Percentiles rank a stretch among this genome's conserved stretches.
These are phyloP conservation scores for Fusarium sp. DNA, from an alignment of 2,329 filamentous ascomycete genomes.

Conservation along the genomic window DNA sequence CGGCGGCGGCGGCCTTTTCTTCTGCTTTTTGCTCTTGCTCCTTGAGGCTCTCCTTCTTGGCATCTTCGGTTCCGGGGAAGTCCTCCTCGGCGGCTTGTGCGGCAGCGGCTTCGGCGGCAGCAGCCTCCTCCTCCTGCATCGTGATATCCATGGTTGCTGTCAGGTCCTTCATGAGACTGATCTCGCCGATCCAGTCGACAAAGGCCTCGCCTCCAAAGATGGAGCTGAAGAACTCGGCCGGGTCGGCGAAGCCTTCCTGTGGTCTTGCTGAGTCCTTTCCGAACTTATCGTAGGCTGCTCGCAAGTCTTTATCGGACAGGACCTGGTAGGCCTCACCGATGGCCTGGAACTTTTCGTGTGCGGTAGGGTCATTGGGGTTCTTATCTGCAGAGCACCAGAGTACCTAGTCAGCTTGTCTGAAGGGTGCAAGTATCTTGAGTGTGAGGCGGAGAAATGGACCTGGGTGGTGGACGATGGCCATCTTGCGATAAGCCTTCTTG, in stretches of 20 bases:
- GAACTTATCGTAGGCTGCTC: conserved; percentile 94
- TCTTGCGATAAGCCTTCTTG: conserved; percentile 95
- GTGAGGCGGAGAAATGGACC: conserved; percentile 58
- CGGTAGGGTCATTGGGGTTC: conserved; percentile 94
- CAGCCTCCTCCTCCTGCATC: conserved; percentile 75
- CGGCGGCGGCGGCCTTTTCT: conserved; percentile 38
- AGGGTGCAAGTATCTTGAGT: neutral
- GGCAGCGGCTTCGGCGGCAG: conserved; percentile 62
- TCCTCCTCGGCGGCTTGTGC: conserved; percentile 60
- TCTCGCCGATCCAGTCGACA: conserved; percentile 95
- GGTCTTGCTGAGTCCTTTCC: conserved; percentile 96
- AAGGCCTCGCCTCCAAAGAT: conserved; percentile 99
- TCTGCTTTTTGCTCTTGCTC: conserved; percentile 45
- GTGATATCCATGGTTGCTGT: conserved; percentile 99
- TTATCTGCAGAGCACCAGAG: conserved; percentile 71
- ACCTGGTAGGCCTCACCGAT: conserved; percentile 82
- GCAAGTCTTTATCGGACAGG: conserved; percentile 84
- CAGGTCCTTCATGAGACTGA: conserved; percentile 97
- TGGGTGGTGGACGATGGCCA: conserved; percentile 92
- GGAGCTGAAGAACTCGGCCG: conserved; percentile 96
- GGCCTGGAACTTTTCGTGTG: conserved; percentile 92
- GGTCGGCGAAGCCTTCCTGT: conserved; percentile 91
- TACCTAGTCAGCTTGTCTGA: conserved; percentile 18
- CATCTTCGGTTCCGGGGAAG: conserved; percentile 65
- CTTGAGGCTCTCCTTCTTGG: conserved; percentile 64